phyloP scores from a whole-genome alignment of 106 monocot genomes.

The Dactylorhiza incarnata region DNA sequence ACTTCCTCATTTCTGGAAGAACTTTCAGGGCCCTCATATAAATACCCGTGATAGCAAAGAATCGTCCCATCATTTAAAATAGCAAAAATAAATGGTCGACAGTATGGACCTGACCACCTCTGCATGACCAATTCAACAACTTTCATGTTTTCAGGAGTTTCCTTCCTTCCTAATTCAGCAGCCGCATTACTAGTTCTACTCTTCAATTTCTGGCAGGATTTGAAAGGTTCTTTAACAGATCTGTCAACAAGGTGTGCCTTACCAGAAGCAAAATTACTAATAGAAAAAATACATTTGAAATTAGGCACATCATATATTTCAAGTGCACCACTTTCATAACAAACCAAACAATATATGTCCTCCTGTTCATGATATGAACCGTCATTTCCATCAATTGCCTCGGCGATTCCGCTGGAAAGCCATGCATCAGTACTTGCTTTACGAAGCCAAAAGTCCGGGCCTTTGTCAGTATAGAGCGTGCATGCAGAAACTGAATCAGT shows the following conservation, averaged over 20 bases:
- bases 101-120: conserved; percentile 73
- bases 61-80: conserved; percentile 89
- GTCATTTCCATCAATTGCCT: conserved; percentile 74
- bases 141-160: conserved; percentile 39
- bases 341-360: conserved; percentile 87
- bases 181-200: conserved; percentile 23
- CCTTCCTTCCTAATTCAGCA: conserved; percentile 28
- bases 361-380: conserved; percentile 58
- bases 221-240: conserved; percentile 25
- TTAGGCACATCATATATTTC: conserved; percentile 82
- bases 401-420: conserved; percentile 79
- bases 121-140: conserved; percentile 84
- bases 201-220: conserved; percentile 10
- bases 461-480: conserved; percentile 90
- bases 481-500: conserved; percentile 57
- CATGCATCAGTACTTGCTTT: conserved; percentile 95
- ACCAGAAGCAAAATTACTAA: conserved; percentile 68
- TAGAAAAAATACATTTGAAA: conserved; percentile 77
- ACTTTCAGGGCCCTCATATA: conserved; percentile 59
- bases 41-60: conserved; percentile 79
- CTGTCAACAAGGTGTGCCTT: conserved; percentile 59
- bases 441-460: conserved; percentile 81
- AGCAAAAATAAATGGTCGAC: conserved; percentile 79
- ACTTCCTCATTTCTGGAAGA: conserved; percentile 28
- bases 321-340: conserved; percentile 77